Evolutionary conservation across 2,329 filamentous ascomycete species (phyloP).

Genomic region (Corynespora cassiicola): DNA sequence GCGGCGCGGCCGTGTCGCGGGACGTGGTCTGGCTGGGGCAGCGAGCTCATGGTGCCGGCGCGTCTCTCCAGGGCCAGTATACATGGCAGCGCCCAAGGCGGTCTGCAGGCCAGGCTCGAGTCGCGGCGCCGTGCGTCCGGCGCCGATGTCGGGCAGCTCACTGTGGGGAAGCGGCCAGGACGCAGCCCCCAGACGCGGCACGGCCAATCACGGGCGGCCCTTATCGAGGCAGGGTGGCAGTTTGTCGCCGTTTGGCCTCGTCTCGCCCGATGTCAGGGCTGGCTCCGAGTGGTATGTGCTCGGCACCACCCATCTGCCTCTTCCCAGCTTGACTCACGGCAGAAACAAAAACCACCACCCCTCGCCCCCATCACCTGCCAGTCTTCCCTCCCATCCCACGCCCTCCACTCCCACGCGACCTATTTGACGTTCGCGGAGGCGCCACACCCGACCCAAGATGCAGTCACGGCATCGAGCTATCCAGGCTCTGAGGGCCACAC

Average conservation of each 20-base stretch:
- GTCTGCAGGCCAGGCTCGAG: background rate
- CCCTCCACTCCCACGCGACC: slow-evolving; percentile 16
- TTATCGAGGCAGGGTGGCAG: background rate
- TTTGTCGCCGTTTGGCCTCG: slow-evolving; percentile 1
- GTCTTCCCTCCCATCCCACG: slow-evolving; percentile 15
- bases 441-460: slow-evolving; percentile 33
- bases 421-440: slow-evolving; percentile 11
- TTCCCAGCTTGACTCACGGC: slow-evolving; percentile 30
- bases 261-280: background rate
- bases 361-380: slow-evolving; percentile 2
- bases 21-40: slow-evolving; percentile 14
- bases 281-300: no score
- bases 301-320: no score
- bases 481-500: slow-evolving; percentile 44
- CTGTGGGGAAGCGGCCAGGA: background rate
- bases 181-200: slow-evolving; percentile 6
- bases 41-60: slow-evolving; percentile 21
- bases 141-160: slow-evolving; percentile 14
- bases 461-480: slow-evolving; percentile 45
- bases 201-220: slow-evolving; percentile 3
- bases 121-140: slow-evolving; percentile 1
- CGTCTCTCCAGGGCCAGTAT: no score
- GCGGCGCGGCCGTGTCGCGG: slow-evolving; percentile 36
- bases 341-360: slow-evolving; percentile 9
- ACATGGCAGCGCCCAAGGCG: no score